Evolutionary conservation across 495 filamentous ascomycete species (phyloP).

Genomic region (Annulohypoxylon bovei): DNA sequence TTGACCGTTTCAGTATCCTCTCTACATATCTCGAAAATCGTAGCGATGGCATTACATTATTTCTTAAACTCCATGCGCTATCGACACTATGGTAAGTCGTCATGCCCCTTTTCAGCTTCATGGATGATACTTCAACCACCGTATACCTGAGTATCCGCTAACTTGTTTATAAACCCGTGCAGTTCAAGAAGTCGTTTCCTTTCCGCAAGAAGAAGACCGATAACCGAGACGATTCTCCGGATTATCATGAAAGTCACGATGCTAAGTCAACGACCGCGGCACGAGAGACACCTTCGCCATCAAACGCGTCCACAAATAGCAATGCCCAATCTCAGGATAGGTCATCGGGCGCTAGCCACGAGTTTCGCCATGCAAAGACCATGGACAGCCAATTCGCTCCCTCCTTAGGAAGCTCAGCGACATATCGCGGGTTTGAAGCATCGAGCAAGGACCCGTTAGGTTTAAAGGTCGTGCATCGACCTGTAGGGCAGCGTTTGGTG

Average conservation of each 20-base stretch:
- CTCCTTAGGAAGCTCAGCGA: background rate
- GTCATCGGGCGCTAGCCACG: no score
- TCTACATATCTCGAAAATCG: no score
- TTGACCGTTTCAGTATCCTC: no score
- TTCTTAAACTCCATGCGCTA: no score
- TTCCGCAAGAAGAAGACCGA: background rate
- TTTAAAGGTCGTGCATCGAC: constrained; percentile 44
- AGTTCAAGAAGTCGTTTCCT: background rate
- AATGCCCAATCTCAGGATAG: background rate
- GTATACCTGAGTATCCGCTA: no score
- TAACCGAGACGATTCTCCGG: background rate
- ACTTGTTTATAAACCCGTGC: background rate
- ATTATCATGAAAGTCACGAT: background rate
- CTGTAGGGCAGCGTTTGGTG: constrained; percentile 25
- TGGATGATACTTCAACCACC: background rate
- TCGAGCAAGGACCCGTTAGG: constrained; percentile 39
- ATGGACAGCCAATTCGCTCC: background rate
- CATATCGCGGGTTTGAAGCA: background rate
- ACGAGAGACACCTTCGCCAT: background rate
- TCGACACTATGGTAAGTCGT: no score
- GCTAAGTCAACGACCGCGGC: no score
- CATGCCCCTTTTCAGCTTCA: background rate
- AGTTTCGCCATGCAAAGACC: background rate
- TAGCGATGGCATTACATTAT: no score
- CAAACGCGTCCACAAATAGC: background rate